Base-by-base conservation (phyloP, 1,284 basidiomycete species). In the Irpex rosettiformis region DNA sequence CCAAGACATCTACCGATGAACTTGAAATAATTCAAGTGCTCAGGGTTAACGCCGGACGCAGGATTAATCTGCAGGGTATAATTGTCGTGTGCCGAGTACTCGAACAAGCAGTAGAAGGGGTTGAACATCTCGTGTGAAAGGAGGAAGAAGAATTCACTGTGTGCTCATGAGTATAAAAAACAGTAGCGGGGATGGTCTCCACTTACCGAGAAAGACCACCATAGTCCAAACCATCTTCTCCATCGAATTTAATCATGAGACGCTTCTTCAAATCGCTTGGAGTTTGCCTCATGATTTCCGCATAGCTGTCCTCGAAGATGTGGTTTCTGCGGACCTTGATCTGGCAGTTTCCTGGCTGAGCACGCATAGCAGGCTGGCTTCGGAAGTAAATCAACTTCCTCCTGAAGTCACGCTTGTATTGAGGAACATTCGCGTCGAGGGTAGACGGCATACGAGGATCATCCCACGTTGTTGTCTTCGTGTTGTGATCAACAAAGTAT, bases 1-100 rank as follows among this genome's bases (percentile, higher is more conserved):
- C 96, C 96, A 65, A 98, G 81, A 61, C 90, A 89, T 56, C 97
- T 87, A 18, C 97, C 96, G 64, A 98, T 98, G 73, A 99, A 99
- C 79, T 97, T 98, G 88, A 99, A 99, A 79, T 99, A 99, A 78
- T 95, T 98, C 67, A 99, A 76, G 75, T 99, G 97, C 73, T 99
- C 97, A 0, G 96, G 97, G 74, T 99, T 99, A 71, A 99, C 94
- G 58, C 92, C 94, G 13, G 94, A 97, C 66, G 96, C 95, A 54
- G 95, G 95, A 75, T 98, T 98, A 77, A 98, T 96, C 77, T 98
- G 96, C 10, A 98, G 85, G 3, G 97, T 99, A 77, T 98, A 98
- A 77, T 98, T 98, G 82, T 98, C 97, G 74, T 98, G 95, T 11
- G 97, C 93, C 1, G 96, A 98, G 76, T 99, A 99, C 77, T 99